phyloP scores from a whole-genome alignment of 192 early-diverging fungal species.

The Podila minutissima region DNA sequence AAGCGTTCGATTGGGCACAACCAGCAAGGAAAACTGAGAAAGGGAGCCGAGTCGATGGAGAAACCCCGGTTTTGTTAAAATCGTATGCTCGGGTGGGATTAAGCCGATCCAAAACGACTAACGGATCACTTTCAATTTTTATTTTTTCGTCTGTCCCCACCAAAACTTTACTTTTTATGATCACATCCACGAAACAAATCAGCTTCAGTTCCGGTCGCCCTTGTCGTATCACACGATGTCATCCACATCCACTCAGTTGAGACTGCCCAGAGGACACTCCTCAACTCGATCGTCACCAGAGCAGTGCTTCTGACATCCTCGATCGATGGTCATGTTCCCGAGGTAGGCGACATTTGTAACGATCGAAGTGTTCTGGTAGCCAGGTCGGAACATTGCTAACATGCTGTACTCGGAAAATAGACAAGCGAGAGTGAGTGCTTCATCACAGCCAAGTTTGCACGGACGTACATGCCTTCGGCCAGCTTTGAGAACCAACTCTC shows the following conservation, averaged over 20 bases:
- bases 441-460: slow-evolving; percentile 40
- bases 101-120: too few relatives aligned
- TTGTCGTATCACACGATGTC: slow-evolving; percentile 29
- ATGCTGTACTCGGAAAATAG: slow-evolving; percentile 4
- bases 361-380: background rate
- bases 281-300: slow-evolving; percentile 37
- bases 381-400: background rate
- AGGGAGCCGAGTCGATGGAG: too few relatives aligned
- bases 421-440: slow-evolving; percentile 39
- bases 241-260: slow-evolving; percentile 23
- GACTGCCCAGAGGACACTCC: slow-evolving; percentile 8
- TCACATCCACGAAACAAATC: slow-evolving; percentile 32
- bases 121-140: too few relatives aligned
- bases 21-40: too few relatives aligned
- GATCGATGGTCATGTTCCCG: slow-evolving; percentile 44
- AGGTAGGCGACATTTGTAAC: slow-evolving; percentile 5
- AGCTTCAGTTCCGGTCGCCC: slow-evolving; percentile 52
- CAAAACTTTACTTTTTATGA: background rate
- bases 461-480: slow-evolving; percentile 16
- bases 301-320: slow-evolving; percentile 45
- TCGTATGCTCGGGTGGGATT: too few relatives aligned
- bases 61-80: too few relatives aligned
- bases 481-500: slow-evolving; percentile 27
- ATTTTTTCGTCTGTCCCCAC: too few relatives aligned
- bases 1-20: background rate